Evolutionary conservation across 192 early-diverging fungal genomes (phyloP), one percentile per base, ranked within the genome.

Genomic region (Linnemannia elongata): DNA sequence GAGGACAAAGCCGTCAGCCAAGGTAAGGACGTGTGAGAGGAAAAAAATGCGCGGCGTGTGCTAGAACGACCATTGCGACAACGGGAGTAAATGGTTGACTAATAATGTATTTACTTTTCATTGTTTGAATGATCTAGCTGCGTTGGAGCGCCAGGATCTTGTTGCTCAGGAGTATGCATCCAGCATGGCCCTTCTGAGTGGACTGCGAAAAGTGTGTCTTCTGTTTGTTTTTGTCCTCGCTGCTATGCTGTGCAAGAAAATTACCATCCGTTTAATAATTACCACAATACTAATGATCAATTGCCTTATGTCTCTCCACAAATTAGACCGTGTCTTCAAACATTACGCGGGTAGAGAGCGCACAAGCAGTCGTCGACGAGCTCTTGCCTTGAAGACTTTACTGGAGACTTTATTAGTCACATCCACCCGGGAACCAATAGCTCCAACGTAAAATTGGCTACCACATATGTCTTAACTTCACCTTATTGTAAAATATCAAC

Each of bases 291-390:
- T 75, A 35, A 75, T 20, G n/a, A n/a, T 60, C 41, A 27, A 20
- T 36, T 6, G 22, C 6, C 66, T 76, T n/a, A 30, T 52, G 49
- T 18, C 44, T 39, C 44, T 52, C 18, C 35, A 13, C 17, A 36
- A 39, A 35, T 74, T 47, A 90, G 89, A 82, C 79, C 3, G 72
- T 88, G 6, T 81, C 86, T 0, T 83, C 89, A 35, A 88, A 84
- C 68, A 78, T 88, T 18, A 78, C 77, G 9, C 87, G 84, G 17
- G 24, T 90, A 22, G 86, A 90, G 39, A 71, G 80, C 15, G 87
- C 89, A 42, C 89, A 90, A 39, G 78, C 69, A 15, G 80, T 90
- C 0, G 70, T 90, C 22, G 74, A 88, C 22, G 89, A 90, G 52
- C 74, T 80, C 47, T 41, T 87, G 35, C 82, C 82, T 27, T 83